These are phyloP conservation scores for Dinochytrium kinnereticum DNA, from an alignment of 371 early-diverging fungal species.

Conservation along the genomic window DNA sequence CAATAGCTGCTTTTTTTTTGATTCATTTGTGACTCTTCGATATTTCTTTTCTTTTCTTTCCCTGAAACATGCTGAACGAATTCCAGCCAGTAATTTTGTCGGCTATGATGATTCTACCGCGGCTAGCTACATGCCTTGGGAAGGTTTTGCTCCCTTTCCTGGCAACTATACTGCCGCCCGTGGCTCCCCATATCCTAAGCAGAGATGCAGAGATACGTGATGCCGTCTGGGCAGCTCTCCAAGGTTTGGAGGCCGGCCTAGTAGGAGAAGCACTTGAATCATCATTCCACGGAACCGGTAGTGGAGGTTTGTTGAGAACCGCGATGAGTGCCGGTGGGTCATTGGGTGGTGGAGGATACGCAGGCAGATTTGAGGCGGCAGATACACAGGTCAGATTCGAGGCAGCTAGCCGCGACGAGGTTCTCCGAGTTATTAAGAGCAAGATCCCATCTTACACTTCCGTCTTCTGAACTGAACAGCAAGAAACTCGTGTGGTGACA, in stretches of 20 bases:
- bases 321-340: not conserved
- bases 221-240: conserved; percentile 36
- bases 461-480: conserved; percentile 9
- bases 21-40: not conserved
- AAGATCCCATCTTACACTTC: conserved; percentile 36
- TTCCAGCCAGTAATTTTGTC: conserved; percentile 20
- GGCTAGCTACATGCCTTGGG: conserved; percentile 33
- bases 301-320: not conserved
- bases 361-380: too few relatives aligned
- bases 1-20: not conserved
- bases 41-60: not conserved
- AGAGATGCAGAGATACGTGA: conserved; percentile 33
- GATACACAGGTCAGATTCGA: conserved; percentile 24
- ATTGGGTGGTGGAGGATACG: not conserved
- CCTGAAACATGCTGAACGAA: not conserved
- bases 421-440: conserved; percentile 31
- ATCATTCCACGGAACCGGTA: not conserved
- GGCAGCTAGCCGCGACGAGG: conserved; percentile 16
- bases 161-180: conserved; percentile 41
- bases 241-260: conserved; percentile 30
- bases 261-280: conserved; percentile 21
- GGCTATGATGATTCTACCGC: conserved; percentile 25
- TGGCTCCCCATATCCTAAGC: conserved; percentile 39
- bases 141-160: conserved; percentile 33
- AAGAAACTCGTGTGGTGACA: too few relatives aligned